A percentile compares a stretch with the other conserved stretches of the same genome.
phyloP scores from a whole-genome alignment of 805 yeast genomes.

The Saturnispora silvae region DNA sequence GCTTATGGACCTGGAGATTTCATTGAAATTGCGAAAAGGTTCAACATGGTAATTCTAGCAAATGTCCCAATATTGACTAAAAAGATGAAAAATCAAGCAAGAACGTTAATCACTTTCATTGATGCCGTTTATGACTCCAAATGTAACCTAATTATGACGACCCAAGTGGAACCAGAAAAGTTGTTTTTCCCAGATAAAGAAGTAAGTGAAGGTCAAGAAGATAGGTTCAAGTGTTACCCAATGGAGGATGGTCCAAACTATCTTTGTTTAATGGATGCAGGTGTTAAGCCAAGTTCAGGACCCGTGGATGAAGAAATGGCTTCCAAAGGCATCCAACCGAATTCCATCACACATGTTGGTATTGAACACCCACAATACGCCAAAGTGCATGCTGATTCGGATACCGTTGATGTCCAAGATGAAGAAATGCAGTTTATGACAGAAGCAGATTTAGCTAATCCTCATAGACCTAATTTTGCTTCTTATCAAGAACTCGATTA shows the following conservation, averaged over 20 bases:
- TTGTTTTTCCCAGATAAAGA: conserved; percentile 45
- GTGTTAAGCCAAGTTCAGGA: conserved; percentile 3
- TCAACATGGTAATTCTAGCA: conserved; percentile 45
- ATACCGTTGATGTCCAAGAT: conserved; percentile 29
- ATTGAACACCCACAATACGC: conserved; percentile 4
- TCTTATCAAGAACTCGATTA: conserved; percentile 43
- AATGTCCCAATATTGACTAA: conserved; percentile 50
- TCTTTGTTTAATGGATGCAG: conserved; percentile 8
- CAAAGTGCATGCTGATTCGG: conserved; percentile 1
- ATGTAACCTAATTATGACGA: conserved; percentile 46
- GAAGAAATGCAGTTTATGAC: conserved; percentile 65
- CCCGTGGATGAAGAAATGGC: conserved; percentile 48
- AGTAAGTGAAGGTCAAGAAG: neutral
- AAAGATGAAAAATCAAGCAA: conserved; percentile 54
- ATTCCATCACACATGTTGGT: conserved; percentile 3
- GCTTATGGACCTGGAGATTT: conserved; percentile 56
- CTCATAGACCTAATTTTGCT: conserved; percentile 61
- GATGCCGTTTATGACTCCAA: conserved; percentile 63
- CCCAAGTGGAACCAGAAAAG: conserved; percentile 39
- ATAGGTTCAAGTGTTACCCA: conserved; percentile 13
- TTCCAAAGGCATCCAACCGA: conserved; percentile 12
- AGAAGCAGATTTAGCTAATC: conserved; percentile 45
- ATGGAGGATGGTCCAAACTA: conserved; percentile 10
- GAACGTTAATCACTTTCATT: conserved; percentile 52
- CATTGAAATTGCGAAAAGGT: conserved; percentile 53